A percentile compares a stretch with the other conserved stretches of the same genome.
phyloP scores from a whole-genome alignment of 1,139 yeast species.

The Saccharomyces hybrid region DNA sequence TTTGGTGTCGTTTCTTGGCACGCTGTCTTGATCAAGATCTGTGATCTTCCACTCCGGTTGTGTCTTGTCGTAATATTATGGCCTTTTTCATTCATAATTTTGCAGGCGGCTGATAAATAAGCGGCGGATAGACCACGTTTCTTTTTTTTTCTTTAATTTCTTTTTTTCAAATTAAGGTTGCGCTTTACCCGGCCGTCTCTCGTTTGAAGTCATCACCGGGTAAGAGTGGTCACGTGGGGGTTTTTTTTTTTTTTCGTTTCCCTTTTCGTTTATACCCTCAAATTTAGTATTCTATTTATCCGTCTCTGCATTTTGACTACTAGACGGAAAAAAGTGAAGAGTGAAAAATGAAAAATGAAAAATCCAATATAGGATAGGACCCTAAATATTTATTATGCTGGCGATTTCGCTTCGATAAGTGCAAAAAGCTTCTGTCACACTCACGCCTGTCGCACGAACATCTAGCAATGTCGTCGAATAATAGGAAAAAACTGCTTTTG shows the following conservation, averaged over 20 bases:
- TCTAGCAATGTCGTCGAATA: conserved; percentile 4
- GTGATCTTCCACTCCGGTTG: neutral
- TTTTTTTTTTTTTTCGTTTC: neutral
- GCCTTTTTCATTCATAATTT: neutral
- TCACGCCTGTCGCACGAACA: neutral
- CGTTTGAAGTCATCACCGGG: neutral
- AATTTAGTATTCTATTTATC: neutral
- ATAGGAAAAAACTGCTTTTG: conserved; percentile 30
- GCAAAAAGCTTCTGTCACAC: neutral
- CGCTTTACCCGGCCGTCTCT: too few relatives aligned
- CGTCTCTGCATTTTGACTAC: neutral
- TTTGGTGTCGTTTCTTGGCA: neutral
- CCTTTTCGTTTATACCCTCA: neutral
- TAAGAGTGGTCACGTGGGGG: neutral
- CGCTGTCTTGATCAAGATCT: neutral
- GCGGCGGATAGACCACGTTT: too few relatives aligned
- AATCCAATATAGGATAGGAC: neutral
- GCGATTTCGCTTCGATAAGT: neutral
- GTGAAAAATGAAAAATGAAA: neutral
- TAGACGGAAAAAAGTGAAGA: neutral
- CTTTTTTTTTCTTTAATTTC: neutral
- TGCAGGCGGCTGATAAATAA: too few relatives aligned
- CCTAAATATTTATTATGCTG: neutral
- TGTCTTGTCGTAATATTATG: neutral
- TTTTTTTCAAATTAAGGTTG: neutral